Percentiles rank a stretch among this genome's conserved stretches.
These are phyloP conservation scores for Boletus huronensis DNA, from an alignment of 768 basidiomycete genomes.

Conservation along the genomic window DNA sequence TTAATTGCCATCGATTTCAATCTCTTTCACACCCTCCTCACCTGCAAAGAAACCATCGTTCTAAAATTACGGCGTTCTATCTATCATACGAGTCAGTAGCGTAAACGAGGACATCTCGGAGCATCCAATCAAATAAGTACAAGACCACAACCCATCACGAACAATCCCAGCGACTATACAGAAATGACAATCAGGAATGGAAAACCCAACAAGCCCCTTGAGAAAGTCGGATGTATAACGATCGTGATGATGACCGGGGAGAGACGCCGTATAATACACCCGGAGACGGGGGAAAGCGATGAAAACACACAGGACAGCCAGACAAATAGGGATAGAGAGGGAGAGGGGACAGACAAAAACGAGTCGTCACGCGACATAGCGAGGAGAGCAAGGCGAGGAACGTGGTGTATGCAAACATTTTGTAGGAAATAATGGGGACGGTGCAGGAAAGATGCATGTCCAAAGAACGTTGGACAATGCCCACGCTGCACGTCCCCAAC, in stretches of 20 bases:
- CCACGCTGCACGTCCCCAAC: neutral
- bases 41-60: neutral
- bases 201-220: neutral
- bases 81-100: slow-evolving; percentile 7
- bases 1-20: neutral
- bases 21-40: neutral
- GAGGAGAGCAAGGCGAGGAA: neutral
- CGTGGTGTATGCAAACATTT: neutral
- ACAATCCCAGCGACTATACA: neutral
- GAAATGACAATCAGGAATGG: neutral
- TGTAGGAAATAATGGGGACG: neutral
- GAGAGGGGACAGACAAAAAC: neutral
- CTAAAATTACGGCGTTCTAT: slow-evolving; percentile 9
- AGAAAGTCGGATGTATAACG: neutral
- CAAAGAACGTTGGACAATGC: neutral
- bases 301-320: neutral
- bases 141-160: neutral
- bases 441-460: neutral
- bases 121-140: neutral
- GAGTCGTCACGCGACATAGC: neutral
- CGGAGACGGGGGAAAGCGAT: neutral
- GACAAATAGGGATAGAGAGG: neutral
- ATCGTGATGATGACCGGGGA: neutral
- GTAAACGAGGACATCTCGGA: neutral
- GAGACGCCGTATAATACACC: neutral